Evolutionary conservation across 352 stramenopile genomes (phyloP).

Genomic region (Phytophthora boehmeriae): DNA sequence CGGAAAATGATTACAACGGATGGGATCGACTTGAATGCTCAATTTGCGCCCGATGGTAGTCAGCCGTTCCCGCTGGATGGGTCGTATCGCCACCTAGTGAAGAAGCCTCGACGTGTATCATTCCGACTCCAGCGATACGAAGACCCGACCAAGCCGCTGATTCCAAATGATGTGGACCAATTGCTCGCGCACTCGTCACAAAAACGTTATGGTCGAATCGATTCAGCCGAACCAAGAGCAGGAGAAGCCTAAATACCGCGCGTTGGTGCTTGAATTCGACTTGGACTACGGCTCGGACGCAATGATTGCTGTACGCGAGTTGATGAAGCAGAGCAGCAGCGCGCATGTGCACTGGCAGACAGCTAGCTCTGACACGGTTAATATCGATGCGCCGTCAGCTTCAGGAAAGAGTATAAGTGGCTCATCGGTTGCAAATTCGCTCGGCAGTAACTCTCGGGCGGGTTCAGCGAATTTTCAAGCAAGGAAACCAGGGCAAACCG

Average conservation of each 20-base stretch:
- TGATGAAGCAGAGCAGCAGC: slow-evolving; percentile 94
- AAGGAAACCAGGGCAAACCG: slow-evolving; percentile 45
- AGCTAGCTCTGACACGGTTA: slow-evolving; percentile 1
- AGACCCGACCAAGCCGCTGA: slow-evolving; percentile 88
- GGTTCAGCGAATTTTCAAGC: slow-evolving; percentile 4
- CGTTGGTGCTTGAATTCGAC: slow-evolving; percentile 64
- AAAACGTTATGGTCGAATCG: not conserved
- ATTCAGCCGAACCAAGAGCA: slow-evolving; percentile 9
- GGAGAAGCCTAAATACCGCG: slow-evolving; percentile 31
- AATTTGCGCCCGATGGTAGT: slow-evolving; percentile 46
- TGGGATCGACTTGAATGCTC: slow-evolving; percentile 61
- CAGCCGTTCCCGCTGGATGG: slow-evolving; percentile 79
- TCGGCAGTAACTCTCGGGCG: slow-evolving; percentile 4
- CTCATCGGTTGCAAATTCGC: slow-evolving; percentile 1
- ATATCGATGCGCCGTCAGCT: not conserved
- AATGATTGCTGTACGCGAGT: slow-evolving; percentile 93
- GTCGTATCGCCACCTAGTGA: slow-evolving; percentile 93
- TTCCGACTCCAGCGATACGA: slow-evolving; percentile 88
- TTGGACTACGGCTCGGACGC: slow-evolving; percentile 83
- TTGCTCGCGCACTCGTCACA: slow-evolving; percentile 29
- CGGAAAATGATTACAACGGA: slow-evolving; percentile 60
- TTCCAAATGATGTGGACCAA: slow-evolving; percentile 90
- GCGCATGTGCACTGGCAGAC: slow-evolving; percentile 70
- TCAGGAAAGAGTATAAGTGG: slow-evolving; percentile 7
- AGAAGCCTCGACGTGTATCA: slow-evolving; percentile 80